Conservation (phyloP, 345 rosid genomes). For the Linum tenue region DNA sequence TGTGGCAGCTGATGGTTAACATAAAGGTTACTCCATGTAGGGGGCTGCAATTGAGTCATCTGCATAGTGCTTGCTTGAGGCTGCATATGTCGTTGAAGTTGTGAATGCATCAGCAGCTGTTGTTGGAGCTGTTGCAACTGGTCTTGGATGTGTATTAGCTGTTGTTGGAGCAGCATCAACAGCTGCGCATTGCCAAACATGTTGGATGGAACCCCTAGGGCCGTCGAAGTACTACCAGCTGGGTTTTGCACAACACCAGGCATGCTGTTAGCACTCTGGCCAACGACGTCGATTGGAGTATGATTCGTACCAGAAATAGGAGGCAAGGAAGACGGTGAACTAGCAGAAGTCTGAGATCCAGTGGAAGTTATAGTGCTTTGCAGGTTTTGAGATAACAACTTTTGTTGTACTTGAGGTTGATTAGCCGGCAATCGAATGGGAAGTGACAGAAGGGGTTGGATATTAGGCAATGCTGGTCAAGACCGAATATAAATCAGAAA, state of each 20-base stretch:
- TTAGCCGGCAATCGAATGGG: constrained; percentile 41
- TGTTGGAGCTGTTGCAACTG: constrained; percentile 56
- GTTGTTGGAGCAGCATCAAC: constrained; percentile 60
- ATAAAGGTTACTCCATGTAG: constrained; percentile 29
- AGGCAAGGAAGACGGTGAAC: constrained; percentile 54
- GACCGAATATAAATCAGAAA: constrained; percentile 12
- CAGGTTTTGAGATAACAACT: constrained; percentile 49
- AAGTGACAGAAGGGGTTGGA: constrained; percentile 48
- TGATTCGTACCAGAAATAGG: constrained; percentile 47
- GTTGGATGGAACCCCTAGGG: constrained; percentile 53
- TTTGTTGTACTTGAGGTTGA: constrained; percentile 66
- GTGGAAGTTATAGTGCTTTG: constrained; percentile 46
- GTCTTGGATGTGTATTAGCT: constrained; percentile 49
- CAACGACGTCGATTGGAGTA: constrained; percentile 30
- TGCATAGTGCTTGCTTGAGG: constrained; percentile 56
- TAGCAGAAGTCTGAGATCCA: constrained; percentile 57
- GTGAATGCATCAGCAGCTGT: constrained; percentile 49
- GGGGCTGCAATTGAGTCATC: constrained; percentile 56
- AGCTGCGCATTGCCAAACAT: constrained; percentile 53
- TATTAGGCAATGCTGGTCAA: constrained; percentile 33
- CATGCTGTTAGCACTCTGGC: constrained; percentile 55
- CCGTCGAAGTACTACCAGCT: constrained; percentile 36
- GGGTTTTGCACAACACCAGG: constrained; percentile 58
- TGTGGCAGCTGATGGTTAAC: constrained; percentile 71
- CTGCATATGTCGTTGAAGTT: constrained; percentile 42